These are phyloP conservation scores for Ganoderma lucidum DNA, from an alignment of 1,284 basidiomycete genomes.

Conservation along the genomic window DNA sequence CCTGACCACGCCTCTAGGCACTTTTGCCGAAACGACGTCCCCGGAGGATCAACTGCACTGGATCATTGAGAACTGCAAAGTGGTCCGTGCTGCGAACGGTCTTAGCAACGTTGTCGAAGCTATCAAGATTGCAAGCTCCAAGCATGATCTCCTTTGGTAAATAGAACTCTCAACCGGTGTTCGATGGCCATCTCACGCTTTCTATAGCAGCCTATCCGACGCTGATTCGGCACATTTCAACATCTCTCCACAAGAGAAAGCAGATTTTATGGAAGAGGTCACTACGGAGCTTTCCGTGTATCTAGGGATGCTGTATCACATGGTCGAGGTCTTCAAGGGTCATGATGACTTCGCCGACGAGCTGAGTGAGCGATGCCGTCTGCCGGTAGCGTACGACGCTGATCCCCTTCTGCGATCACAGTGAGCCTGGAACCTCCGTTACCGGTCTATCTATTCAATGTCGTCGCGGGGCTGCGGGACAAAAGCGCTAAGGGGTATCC, in stretches of 20 bases:
- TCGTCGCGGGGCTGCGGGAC: constrained; percentile 91
- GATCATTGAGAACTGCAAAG: constrained; percentile 94
- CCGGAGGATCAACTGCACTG: constrained; percentile 96
- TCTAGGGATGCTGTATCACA: constrained; percentile 92
- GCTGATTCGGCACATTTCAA: constrained; percentile 73
- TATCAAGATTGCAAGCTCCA: constrained; percentile 88
- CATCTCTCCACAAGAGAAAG: constrained; percentile 73
- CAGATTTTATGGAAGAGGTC: constrained; percentile 86
- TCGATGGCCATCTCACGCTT: constrained; percentile 17
- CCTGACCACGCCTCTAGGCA: constrained; percentile 60
- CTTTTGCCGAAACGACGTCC: constrained; percentile 90
- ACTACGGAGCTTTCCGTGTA: constrained; percentile 92
- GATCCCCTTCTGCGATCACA: constrained; percentile 42
- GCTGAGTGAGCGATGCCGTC: constrained; percentile 74
- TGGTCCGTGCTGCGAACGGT: constrained; percentile 87
- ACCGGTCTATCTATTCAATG: constrained; percentile 91
- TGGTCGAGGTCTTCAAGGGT: constrained; percentile 91
- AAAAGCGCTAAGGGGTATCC: constrained; percentile 96
- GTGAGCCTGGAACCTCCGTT: constrained; percentile 96
- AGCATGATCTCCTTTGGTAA: constrained; percentile 87
- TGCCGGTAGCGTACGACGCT: constrained; percentile 27
- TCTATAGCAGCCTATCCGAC: constrained; percentile 72
- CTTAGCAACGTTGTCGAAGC: constrained; percentile 86
- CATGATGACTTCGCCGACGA: constrained; percentile 96
- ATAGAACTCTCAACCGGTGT: constrained; percentile 19